A percentile compares a stretch with the other conserved stretches of the same genome.
phyloP scores from a whole-genome alignment of 2,329 filamentous ascomycete species.

The Domatiomyces catenatus region DNA sequence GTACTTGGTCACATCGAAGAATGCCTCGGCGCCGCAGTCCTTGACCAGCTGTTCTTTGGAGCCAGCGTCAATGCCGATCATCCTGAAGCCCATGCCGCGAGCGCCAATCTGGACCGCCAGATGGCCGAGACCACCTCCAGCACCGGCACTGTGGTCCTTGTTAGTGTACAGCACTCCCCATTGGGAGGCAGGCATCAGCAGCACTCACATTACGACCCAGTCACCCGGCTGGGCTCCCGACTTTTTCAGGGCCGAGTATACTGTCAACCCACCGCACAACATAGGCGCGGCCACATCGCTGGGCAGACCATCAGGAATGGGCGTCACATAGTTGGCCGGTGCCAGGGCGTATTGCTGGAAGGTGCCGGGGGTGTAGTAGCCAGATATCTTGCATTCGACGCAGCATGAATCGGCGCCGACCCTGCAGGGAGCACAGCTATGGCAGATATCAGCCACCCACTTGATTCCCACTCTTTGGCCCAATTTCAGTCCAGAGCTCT shows the following conservation, averaged over 20 bases:
- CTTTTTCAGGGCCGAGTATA: conserved; percentile 49
- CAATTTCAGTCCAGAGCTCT: conserved; percentile 40
- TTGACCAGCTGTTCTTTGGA: conserved; percentile 44
- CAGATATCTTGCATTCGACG: conserved; percentile 42
- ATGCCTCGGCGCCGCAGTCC: conserved; percentile 49
- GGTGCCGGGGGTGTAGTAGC: conserved; percentile 56
- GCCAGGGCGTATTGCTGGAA: conserved; percentile 55
- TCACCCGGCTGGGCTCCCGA: conserved; percentile 43
- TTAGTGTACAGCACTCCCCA: conserved; percentile 24
- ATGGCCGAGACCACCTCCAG: conserved; percentile 51
- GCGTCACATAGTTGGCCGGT: conserved; percentile 53
- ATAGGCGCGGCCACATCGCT: conserved; percentile 50
- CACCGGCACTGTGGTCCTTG: conserved; percentile 41
- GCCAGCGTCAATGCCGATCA: conserved; percentile 50
- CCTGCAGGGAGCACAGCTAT: conserved; percentile 38
- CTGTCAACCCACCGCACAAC: conserved; percentile 52
- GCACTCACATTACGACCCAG: conserved; percentile 38
- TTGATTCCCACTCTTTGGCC: conserved; percentile 57
- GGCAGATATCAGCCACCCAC: conserved; percentile 46
- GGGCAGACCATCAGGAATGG: conserved; percentile 46
- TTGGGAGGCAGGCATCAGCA: neutral
- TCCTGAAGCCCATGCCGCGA: conserved; percentile 46
- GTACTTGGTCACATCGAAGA: conserved; percentile 45
- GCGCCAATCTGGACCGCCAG: conserved; percentile 46
- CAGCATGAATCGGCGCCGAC: conserved; percentile 41